Evolutionary conservation across 2,329 filamentous ascomycete species (phyloP).

Genomic region (Ceratocystis papillata): DNA sequence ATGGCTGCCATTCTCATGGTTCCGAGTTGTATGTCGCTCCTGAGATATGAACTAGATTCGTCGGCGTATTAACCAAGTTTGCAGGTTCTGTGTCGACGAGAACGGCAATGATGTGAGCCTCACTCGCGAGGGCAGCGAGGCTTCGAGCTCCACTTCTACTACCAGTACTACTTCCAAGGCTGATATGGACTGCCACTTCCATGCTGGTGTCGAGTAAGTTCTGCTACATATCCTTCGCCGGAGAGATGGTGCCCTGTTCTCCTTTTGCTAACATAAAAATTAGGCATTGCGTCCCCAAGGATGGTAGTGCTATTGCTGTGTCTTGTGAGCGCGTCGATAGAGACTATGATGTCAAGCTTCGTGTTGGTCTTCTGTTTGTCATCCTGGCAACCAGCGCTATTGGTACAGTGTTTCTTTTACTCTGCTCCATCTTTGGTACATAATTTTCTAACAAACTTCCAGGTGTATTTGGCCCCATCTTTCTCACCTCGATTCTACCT

Average conservation of each 20-base stretch:
- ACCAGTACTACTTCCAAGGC: slow-evolving; percentile 21
- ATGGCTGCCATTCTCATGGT: slow-evolving; percentile 54
- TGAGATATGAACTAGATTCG: background rate
- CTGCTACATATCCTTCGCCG: background rate
- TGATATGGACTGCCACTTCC: slow-evolving; percentile 54
- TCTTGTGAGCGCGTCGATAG: slow-evolving; percentile 39
- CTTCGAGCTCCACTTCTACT: slow-evolving; percentile 3
- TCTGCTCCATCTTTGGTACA: background rate
- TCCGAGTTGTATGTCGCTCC: slow-evolving; percentile 40
- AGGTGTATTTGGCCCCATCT: slow-evolving; percentile 55
- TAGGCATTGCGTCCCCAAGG: slow-evolving; percentile 47
- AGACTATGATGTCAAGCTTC: slow-evolving; percentile 57
- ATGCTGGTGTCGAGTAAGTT: slow-evolving; percentile 63
- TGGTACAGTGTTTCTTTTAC: slow-evolving; percentile 33
- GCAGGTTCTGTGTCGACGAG: slow-evolving; percentile 51
- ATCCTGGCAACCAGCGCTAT: slow-evolving; percentile 58
- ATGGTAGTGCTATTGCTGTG: slow-evolving; percentile 28
- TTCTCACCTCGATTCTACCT: slow-evolving; percentile 49
- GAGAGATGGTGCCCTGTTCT: no score
- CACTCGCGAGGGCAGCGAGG: slow-evolving; percentile 28
- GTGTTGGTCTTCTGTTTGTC: slow-evolving; percentile 62
- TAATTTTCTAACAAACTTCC: slow-evolving; percentile 17
- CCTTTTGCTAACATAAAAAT: slow-evolving; percentile 22
- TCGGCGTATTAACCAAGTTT: background rate
- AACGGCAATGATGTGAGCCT: slow-evolving; percentile 52